These are phyloP conservation scores for Cytospora piceicola DNA, from an alignment of 2,329 filamentous ascomycete genomes.

Conservation along the genomic window DNA sequence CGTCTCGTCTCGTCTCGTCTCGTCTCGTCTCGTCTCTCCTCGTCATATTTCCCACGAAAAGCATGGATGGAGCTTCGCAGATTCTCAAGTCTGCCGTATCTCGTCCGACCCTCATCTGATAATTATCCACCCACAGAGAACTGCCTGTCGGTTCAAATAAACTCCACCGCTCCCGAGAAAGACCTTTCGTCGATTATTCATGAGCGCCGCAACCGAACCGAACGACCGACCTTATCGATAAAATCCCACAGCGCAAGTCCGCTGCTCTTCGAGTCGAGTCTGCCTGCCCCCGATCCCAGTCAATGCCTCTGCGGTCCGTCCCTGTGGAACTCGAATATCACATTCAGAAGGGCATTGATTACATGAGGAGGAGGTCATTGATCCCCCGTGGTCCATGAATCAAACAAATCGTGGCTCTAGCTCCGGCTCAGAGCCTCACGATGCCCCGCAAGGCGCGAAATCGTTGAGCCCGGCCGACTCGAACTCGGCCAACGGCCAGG, in stretches of 20 bases:
- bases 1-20: background rate
- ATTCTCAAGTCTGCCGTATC: background rate
- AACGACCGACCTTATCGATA: slow-evolving; percentile 18
- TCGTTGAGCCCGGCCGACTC: slow-evolving; percentile 27
- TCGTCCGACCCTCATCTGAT: background rate
- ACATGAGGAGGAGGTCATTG: slow-evolving; percentile 24
- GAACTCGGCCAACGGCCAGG: slow-evolving; percentile 24
- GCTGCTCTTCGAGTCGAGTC: background rate
- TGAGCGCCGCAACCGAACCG: background rate
- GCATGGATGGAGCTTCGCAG: background rate
- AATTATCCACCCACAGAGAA: background rate
- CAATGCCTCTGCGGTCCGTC: slow-evolving; percentile 17
- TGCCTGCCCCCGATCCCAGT: slow-evolving; percentile 4
- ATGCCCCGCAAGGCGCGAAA: slow-evolving; percentile 21
- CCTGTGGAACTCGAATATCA: slow-evolving; percentile 13
- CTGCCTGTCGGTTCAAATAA: background rate
- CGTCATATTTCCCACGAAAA: background rate
- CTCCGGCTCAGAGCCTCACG: slow-evolving; percentile 38
- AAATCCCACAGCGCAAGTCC: background rate
- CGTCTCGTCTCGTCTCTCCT: background rate
- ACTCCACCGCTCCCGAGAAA: background rate
- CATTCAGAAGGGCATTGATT: slow-evolving; percentile 7
- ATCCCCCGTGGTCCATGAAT: slow-evolving; percentile 35
- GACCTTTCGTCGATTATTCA: background rate
- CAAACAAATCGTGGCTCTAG: slow-evolving; percentile 35